A percentile compares a stretch with the other conserved stretches of the same genome.
These are phyloP conservation scores for Hortiboletus campestris DNA, from an alignment of 768 basidiomycete genomes.

Conservation along the genomic window DNA sequence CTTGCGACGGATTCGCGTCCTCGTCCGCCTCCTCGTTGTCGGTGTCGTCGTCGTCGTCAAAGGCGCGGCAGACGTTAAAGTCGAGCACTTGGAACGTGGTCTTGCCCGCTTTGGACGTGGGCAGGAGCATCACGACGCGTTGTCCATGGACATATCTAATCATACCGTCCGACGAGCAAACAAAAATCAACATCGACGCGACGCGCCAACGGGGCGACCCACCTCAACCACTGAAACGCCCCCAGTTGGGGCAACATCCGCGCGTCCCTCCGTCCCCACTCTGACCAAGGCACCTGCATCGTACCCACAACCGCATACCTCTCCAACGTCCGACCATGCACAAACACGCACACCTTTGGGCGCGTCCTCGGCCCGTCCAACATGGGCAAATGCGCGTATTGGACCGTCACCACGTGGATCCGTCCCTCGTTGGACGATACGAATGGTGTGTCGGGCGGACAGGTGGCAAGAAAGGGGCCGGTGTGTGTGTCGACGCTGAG, in stretches of 20 bases:
- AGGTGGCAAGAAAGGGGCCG: constrained; percentile 30
- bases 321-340: constrained; percentile 34
- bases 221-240: constrained; percentile 43
- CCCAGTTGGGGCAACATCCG: constrained; percentile 30
- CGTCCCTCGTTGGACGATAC: constrained; percentile 25
- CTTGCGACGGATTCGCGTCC: too few relatives aligned
- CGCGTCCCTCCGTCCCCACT: constrained; percentile 39
- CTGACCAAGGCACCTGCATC: constrained; percentile 32
- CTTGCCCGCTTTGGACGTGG: constrained; percentile 1
- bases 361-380: constrained; percentile 4
- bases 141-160: constrained; percentile 42
- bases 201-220: neutral
- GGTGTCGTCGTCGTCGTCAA: neutral
- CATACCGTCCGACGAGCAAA: neutral
- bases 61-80: constrained; percentile 26
- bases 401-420: constrained; percentile 22
- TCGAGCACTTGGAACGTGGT: constrained; percentile 28
- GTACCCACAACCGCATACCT: neutral
- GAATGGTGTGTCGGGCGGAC: constrained; percentile 25
- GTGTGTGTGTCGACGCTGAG: constrained; percentile 32
- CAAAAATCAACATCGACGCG: neutral
- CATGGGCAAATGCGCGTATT: constrained; percentile 15
- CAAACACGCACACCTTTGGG: constrained; percentile 25
- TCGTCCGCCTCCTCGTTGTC: too few relatives aligned
- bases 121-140: constrained; percentile 33